phyloP scores from a whole-genome alignment of 2,329 filamentous ascomycete species.

The Penicillium paneum region DNA sequence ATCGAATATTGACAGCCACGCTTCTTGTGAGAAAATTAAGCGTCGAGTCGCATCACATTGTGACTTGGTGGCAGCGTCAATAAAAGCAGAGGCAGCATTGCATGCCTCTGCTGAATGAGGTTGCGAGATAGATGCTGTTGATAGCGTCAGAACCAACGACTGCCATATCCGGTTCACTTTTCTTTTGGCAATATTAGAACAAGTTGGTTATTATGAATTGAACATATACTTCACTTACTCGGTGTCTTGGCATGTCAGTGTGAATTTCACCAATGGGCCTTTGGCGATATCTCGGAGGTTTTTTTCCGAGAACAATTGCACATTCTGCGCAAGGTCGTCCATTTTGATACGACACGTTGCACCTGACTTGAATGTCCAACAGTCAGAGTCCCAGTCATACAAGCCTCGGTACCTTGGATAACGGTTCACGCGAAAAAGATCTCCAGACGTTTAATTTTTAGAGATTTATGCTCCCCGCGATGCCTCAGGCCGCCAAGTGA shows the following conservation, averaged over 20 bases:
- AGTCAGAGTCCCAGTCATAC: constrained; percentile 22
- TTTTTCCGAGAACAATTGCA: constrained; percentile 36
- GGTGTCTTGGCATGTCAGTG: constrained; percentile 28
- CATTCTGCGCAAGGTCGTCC: constrained; percentile 33
- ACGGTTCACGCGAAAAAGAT: constrained; percentile 8
- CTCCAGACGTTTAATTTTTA: constrained; percentile 11
- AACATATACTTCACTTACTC: constrained; percentile 27
- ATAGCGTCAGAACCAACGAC: constrained; percentile 42
- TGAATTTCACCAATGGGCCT: constrained; percentile 36
- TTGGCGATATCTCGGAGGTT: constrained; percentile 35
- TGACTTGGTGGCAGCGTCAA: constrained; percentile 39
- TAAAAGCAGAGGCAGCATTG: constrained; percentile 45
- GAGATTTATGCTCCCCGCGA: constrained; percentile 23
- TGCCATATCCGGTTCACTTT: constrained; percentile 38
- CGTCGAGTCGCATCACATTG: constrained; percentile 29
- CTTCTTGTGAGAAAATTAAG: constrained; percentile 33
- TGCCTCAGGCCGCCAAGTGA: constrained; percentile 17
- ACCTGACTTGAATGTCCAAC: constrained; percentile 8
- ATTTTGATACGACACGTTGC: constrained; percentile 20
- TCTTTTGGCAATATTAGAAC: constrained; percentile 21
- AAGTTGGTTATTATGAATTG: background rate
- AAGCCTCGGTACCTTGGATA: constrained; percentile 11
- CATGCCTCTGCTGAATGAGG: constrained; percentile 43
- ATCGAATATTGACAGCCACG: constrained; percentile 43
- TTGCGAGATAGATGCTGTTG: constrained; percentile 36